These are phyloP conservation scores for Candida manassasensis DNA, from an alignment of 805 yeast species.

Conservation along the genomic window DNA sequence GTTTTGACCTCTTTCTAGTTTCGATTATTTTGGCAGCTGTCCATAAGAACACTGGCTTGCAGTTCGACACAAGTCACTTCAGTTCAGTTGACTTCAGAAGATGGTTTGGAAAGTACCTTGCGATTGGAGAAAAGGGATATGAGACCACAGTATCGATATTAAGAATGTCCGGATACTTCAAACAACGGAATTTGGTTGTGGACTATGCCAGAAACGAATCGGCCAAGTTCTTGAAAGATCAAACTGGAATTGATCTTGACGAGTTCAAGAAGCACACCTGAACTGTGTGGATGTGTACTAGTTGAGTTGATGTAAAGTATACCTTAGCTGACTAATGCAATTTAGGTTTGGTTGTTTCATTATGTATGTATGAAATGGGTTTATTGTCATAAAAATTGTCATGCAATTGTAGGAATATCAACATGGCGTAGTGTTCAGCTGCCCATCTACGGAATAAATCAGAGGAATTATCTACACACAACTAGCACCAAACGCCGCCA, in stretches of 20 bases:
- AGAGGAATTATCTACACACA: too few species aligned
- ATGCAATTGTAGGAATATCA: too few species aligned
- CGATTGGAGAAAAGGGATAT: conserved; percentile 59
- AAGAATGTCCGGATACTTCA: conserved; percentile 48
- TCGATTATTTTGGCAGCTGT: conserved; percentile 85
- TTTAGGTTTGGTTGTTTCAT: conserved; percentile 2
- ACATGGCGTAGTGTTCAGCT: too few species aligned
- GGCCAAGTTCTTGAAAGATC: conserved; percentile 23
- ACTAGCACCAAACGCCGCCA: too few species aligned
- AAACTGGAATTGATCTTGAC: conserved; percentile 25
- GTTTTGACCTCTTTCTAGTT: conserved; percentile 71
- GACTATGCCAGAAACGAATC: conserved; percentile 34
- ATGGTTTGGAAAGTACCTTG: conserved; percentile 49
- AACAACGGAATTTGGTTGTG: conserved; percentile 33
- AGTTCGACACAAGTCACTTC: conserved; percentile 46
- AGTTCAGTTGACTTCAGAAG: conserved; percentile 44
- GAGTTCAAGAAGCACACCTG: conserved; percentile 16
- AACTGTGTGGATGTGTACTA: neutral
- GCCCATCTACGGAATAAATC: too few species aligned
- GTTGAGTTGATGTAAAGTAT: too few species aligned
- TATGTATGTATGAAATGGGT: too few species aligned
- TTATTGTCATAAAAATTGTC: too few species aligned
- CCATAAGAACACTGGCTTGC: conserved; percentile 75
- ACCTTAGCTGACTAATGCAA: too few species aligned
- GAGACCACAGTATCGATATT: conserved; percentile 43